Evolutionary conservation across 2,329 filamentous ascomycete genomes (phyloP).

Genomic region (Zasmidium citrigriseum): DNA sequence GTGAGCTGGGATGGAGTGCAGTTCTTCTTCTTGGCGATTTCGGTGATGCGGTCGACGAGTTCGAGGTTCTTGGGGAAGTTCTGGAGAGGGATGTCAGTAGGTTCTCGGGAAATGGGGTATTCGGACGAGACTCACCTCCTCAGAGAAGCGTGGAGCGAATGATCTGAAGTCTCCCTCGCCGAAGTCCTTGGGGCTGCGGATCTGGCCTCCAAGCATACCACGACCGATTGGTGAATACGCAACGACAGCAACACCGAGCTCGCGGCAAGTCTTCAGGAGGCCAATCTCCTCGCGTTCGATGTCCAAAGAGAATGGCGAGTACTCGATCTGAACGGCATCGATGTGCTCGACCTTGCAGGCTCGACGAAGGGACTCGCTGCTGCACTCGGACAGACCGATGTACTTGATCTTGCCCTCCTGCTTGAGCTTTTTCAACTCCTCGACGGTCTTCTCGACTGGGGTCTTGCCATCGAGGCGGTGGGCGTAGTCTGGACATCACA

Average conservation of each 20-base stretch:
- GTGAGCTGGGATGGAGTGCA: conserved; percentile 60
- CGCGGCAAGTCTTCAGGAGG: conserved; percentile 57
- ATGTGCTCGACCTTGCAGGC: conserved; percentile 54
- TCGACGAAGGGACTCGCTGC: conserved; percentile 52
- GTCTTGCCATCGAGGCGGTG: conserved; percentile 47
- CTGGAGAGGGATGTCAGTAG: conserved; percentile 1
- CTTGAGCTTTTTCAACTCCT: conserved; percentile 51
- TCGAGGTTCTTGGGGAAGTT: conserved; percentile 59
- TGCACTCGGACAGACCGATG: conserved; percentile 57
- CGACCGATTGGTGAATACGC: conserved; percentile 62
- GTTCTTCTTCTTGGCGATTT: conserved; percentile 56
- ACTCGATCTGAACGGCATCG: conserved; percentile 55
- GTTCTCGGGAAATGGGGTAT: background rate
- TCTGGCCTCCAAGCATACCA: conserved; percentile 57
- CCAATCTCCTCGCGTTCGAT: conserved; percentile 56
- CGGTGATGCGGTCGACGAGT: conserved; percentile 53
- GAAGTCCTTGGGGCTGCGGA: conserved; percentile 51
- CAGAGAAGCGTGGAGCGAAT: conserved; percentile 50
- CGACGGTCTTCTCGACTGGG: conserved; percentile 51
- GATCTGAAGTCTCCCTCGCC: conserved; percentile 51
- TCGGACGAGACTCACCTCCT: conserved; percentile 33
- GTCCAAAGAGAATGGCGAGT: conserved; percentile 53
- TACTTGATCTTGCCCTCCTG: conserved; percentile 59
- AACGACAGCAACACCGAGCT: conserved; percentile 60
- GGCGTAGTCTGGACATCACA: conserved; percentile 32